These are phyloP conservation scores for Anisodus acutangulus DNA, from an alignment of 257 asterid species.

Conservation along the genomic window DNA sequence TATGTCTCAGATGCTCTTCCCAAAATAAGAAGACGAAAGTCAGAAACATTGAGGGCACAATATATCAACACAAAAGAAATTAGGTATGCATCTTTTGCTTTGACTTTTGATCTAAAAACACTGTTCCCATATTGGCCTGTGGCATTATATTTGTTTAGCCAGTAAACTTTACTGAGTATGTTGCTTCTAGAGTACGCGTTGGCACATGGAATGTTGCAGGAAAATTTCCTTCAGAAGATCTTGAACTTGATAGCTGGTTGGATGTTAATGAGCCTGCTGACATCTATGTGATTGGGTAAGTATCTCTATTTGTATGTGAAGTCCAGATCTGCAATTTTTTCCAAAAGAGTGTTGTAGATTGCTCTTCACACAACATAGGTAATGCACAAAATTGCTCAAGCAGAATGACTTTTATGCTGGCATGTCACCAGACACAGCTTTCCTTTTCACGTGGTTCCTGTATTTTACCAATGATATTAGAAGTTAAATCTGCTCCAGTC, in stretches of 20 bases:
- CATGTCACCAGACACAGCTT: not conserved
- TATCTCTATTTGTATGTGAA: conserved; percentile 16
- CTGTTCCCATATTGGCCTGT: not conserved
- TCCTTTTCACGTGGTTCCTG: not conserved
- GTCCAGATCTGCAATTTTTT: not conserved
- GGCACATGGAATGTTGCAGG: conserved; percentile 92
- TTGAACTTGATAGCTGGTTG: conserved; percentile 82
- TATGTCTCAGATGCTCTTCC: conserved; percentile 63
- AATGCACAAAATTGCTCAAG: conserved; percentile 16
- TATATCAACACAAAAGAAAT: conserved; percentile 81
- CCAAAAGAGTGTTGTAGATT: not conserved
- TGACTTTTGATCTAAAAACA: not conserved
- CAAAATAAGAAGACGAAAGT: conserved; percentile 75
- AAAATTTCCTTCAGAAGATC: conserved; percentile 67
- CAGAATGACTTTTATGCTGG: conserved; percentile 17
- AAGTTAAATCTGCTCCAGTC: conserved; percentile 2
- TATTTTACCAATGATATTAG: conserved; percentile 15
- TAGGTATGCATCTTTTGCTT: conserved; percentile 50
- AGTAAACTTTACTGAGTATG: not conserved
- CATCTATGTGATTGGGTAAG: conserved; percentile 86
- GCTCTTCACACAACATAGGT: conserved; percentile 24
- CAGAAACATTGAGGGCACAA: conserved; percentile 92
- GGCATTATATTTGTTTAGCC: not conserved
- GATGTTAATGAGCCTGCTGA: conserved; percentile 82
- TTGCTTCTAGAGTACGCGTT: conserved; percentile 47